A percentile compares a stretch with the other conserved stretches of the same genome.
phyloP scores from a whole-genome alignment of 306 rosid species.

The Vigna angularis region DNA sequence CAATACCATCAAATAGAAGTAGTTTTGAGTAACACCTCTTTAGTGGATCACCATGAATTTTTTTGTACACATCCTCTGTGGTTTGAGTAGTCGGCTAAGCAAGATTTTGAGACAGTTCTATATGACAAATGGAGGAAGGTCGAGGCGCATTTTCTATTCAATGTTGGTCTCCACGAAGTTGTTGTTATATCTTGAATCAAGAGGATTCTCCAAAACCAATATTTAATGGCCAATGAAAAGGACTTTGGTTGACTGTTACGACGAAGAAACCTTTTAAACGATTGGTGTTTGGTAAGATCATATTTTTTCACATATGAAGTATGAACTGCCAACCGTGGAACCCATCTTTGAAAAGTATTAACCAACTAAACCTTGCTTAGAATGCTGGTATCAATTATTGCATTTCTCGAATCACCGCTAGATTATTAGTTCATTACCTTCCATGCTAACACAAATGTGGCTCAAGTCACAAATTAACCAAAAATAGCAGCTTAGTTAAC shows the following conservation, averaged over 20 bases:
- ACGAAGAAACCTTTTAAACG: slow-evolving; percentile 52
- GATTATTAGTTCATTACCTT: slow-evolving; percentile 18
- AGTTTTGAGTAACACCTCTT: slow-evolving; percentile 30
- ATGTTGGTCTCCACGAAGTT: slow-evolving; percentile 74
- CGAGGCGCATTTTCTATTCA: slow-evolving; percentile 49
- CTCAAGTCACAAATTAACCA: slow-evolving; percentile 4
- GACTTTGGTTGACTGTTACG: slow-evolving; percentile 68
- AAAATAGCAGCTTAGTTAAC: slow-evolving; percentile 37
- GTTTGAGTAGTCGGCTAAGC: slow-evolving; percentile 41
- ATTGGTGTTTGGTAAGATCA: slow-evolving; percentile 46
- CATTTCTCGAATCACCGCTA: slow-evolving; percentile 4
- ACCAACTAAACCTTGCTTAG: slow-evolving; percentile 52
- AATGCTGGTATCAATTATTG: slow-evolving; percentile 42
- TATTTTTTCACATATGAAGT: slow-evolving; percentile 34
- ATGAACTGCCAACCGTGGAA: slow-evolving; percentile 42
- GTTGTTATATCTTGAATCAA: slow-evolving; percentile 53
- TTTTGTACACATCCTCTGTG: neutral
- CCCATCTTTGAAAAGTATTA: slow-evolving; percentile 60
- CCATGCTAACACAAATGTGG: slow-evolving; percentile 38
- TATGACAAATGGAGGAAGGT: slow-evolving; percentile 46
- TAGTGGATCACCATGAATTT: slow-evolving; percentile 28
- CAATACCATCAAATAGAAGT: slow-evolving; percentile 43
- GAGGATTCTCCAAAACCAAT: slow-evolving; percentile 44
- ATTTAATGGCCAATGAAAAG: slow-evolving; percentile 51
- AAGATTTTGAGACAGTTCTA: slow-evolving; percentile 47